Evolutionary conservation across 208 protist genomes (phyloP), one percentile per base, ranked within the genome.

Genomic region (Acanthamoeba culbertsoni): DNA sequence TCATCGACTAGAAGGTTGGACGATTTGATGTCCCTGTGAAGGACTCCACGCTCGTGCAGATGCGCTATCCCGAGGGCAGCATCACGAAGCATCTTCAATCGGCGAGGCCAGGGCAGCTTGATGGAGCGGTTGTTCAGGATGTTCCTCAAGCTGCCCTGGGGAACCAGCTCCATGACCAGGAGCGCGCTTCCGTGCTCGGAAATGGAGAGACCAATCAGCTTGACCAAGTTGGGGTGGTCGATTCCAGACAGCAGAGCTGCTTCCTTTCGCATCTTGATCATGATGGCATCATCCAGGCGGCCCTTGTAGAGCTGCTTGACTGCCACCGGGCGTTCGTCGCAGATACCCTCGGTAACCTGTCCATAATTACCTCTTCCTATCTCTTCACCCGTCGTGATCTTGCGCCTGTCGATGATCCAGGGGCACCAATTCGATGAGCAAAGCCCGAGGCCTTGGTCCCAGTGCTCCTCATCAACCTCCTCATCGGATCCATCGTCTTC

Each of bases 381-480:
- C 71, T 82, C 71, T 23, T 6, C 43, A 43, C 71, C 71, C 20
- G 20, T 28, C 42, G 42, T 53, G 71, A 82, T 82, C 71, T 53
- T 48, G 71, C 71, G 71, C 26, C 71, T 35, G 43, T 82, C 71
- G 71, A 82, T 53, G 71, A 82, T 53, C 71, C 71, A 82, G 42
- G 71, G 71, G 71, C 71, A 82, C 71, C 71, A 82, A 43, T 82
- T 82, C 8, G 71, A 82, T 43, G 71, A 82, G 71, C 71, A 82
- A 35, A 82, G 43, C n/a, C 71, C 71, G 42, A 82, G 45, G 71
- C 71, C 71, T 18, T 82, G 42, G 42, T 82, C 71, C 71, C 1
- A 53, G 20, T 31, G 71, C 20, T 53, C 71, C n/a, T n/a, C n/a
- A n/a, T n/a, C n/a, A n/a, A n/a, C n/a, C n/a, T n/a, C n/a, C n/a